phyloP scores from a whole-genome alignment of 148 eudicot species.

The Cornus controversa region DNA sequence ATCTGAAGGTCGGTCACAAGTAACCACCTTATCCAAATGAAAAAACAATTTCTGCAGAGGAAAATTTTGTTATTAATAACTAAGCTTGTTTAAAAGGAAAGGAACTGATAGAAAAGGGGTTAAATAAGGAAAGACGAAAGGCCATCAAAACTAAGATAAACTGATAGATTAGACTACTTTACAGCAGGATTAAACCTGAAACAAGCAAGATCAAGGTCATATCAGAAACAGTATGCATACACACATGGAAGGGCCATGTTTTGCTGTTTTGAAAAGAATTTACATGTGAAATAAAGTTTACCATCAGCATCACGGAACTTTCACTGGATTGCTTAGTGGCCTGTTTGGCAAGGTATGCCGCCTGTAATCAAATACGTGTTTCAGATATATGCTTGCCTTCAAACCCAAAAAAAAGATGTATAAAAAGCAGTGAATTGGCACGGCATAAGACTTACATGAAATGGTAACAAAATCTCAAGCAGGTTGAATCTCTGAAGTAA shows the following conservation, averaged over 20 bases:
- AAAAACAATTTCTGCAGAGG: constrained; percentile 64
- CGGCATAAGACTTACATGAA: constrained; percentile 53
- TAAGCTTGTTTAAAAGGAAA: constrained; percentile 6
- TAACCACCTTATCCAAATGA: constrained; percentile 64
- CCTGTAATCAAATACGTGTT: constrained; percentile 41
- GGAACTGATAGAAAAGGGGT: neutral
- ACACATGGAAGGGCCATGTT: neutral
- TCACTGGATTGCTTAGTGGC: constrained; percentile 22
- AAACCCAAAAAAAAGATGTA: neutral
- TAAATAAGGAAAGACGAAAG: neutral
- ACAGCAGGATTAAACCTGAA: neutral
- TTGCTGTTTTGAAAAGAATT: constrained; percentile 4
- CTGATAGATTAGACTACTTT: neutral
- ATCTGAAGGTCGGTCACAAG: constrained; percentile 77
- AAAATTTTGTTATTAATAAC: constrained; percentile 6
- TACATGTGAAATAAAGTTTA: constrained; percentile 25
- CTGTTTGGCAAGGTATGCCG: constrained; percentile 64
- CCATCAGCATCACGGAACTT: constrained; percentile 75
- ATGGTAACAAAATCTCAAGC: constrained; percentile 74
- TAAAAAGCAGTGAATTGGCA: constrained; percentile 4
- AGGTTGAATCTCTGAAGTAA: constrained; percentile 60
- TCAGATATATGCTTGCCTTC: constrained; percentile 5
- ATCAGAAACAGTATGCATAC: neutral
- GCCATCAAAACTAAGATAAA: neutral
- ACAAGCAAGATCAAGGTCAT: neutral